A percentile compares a stretch with the other conserved stretches of the same genome.
phyloP scores from a whole-genome alignment of 2,329 filamentous ascomycete genomes.

The Elsinoe australis region DNA sequence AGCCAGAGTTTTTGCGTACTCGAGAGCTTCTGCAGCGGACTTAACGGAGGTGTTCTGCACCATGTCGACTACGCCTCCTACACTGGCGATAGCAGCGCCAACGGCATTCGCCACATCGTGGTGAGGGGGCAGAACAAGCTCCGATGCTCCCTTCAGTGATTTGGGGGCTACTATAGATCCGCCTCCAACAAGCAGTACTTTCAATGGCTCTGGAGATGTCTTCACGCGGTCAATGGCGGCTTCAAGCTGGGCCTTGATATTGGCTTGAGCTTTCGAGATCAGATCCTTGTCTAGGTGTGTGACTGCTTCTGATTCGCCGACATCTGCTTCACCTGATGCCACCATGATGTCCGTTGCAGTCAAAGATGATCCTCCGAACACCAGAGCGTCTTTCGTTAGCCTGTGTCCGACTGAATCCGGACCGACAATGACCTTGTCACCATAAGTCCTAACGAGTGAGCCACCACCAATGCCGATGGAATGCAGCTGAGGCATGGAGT shows the following conservation, averaged over 20 bases:
- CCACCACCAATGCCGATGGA: constrained; percentile 53
- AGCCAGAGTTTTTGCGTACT: constrained; percentile 33
- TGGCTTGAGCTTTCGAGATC: constrained; percentile 26
- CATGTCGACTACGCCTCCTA: constrained; percentile 47
- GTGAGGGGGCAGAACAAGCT: constrained; percentile 46
- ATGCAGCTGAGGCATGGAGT: constrained; percentile 41
- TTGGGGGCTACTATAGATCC: constrained; percentile 48
- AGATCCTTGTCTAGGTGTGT: constrained; percentile 18
- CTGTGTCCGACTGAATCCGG: constrained; percentile 50
- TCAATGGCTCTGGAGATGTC: constrained; percentile 45
- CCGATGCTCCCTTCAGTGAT: constrained; percentile 42
- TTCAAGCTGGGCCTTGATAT: constrained; percentile 45
- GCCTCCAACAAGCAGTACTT: constrained; percentile 51
- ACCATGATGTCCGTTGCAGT: constrained; percentile 50
- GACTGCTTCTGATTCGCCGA: constrained; percentile 25
- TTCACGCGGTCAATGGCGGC: constrained; percentile 50
- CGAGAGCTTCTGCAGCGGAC: constrained; percentile 33
- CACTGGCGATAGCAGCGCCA: constrained; percentile 52
- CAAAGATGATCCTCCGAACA: constrained; percentile 48
- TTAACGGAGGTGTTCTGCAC: constrained; percentile 41
- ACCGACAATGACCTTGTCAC: constrained; percentile 40
- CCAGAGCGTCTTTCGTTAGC: constrained; percentile 41
- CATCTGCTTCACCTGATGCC: constrained; percentile 24
- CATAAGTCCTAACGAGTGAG: constrained; percentile 34
- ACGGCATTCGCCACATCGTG: constrained; percentile 54